Percentiles rank a stretch among this genome's conserved stretches.
These are phyloP conservation scores for Alternaria infectoria DNA, from an alignment of 2,329 filamentous ascomycete species.

Conservation along the genomic window DNA sequence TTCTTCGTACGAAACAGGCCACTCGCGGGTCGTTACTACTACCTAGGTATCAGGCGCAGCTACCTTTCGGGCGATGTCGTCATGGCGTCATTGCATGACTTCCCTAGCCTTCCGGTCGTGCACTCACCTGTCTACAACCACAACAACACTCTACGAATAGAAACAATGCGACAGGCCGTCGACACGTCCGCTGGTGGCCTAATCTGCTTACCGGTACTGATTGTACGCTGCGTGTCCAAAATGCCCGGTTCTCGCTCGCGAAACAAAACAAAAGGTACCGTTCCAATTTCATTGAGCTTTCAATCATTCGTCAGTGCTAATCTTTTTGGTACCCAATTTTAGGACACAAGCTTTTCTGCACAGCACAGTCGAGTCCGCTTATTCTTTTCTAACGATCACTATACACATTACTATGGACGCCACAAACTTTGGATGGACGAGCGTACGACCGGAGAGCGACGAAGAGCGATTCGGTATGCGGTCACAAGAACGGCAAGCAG, in stretches of 20 bases:
- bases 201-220: background rate
- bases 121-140: background rate
- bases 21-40: too few relatives aligned
- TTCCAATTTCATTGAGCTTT: too few relatives aligned
- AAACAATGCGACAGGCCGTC: background rate
- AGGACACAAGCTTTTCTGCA: background rate
- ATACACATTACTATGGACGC: background rate
- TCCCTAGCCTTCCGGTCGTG: background rate
- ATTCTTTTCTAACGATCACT: background rate
- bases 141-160: background rate
- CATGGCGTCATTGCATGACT: background rate
- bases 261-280: too few relatives aligned
- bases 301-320: background rate
- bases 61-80: background rate
- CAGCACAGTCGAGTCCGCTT: background rate
- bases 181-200: background rate
- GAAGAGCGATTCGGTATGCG: background rate
- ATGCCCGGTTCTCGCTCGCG: too few relatives aligned
- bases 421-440: background rate
- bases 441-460: background rate
- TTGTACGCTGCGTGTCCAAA: too few relatives aligned
- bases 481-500: background rate
- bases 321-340: background rate
- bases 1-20: too few relatives aligned
- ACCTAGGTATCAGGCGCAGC: background rate